Percentiles rank a stretch among this genome's conserved stretches.
phyloP scores from a whole-genome alignment of 768 basidiomycete species.

The Hirschioporus abietinus region DNA sequence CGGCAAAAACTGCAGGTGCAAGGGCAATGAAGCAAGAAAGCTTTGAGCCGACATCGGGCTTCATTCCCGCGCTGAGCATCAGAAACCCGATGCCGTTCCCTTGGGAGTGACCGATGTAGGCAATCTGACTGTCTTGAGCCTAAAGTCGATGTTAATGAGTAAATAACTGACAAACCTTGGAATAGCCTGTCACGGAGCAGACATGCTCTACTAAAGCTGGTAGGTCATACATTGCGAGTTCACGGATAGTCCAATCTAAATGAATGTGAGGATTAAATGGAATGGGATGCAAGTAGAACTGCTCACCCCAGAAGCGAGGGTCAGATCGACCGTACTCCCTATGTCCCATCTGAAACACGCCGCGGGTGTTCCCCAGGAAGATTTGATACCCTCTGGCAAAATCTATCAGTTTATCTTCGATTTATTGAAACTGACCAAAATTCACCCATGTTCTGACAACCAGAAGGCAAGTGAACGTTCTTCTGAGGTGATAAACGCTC shows the following conservation, averaged over 20 bases:
- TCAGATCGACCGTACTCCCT: conserved; percentile 30
- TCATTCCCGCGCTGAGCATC: conserved; percentile 41
- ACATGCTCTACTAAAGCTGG: conserved; percentile 45
- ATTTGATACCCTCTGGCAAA: conserved; percentile 33
- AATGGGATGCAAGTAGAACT: neutral
- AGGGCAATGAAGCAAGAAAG: conserved; percentile 40
- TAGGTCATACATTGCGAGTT: conserved; percentile 43
- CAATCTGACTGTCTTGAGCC: conserved; percentile 26
- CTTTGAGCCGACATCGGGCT: conserved; percentile 37
- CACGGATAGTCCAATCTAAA: conserved; percentile 44
- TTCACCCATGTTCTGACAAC: conserved; percentile 38
- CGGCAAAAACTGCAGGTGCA: conserved; percentile 44
- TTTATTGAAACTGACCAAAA: neutral
- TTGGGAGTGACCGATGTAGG: conserved; percentile 47
- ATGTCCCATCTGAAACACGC: conserved; percentile 45
- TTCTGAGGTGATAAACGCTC: conserved; percentile 43
- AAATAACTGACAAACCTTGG: too few relatives aligned
- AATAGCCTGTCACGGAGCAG: conserved; percentile 35
- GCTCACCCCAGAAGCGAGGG: conserved; percentile 41
- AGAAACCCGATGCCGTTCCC: conserved; percentile 44
- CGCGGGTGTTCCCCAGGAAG: conserved; percentile 35
- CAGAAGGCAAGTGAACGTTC: conserved; percentile 44
- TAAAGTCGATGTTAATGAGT: too few relatives aligned
- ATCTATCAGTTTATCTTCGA: neutral
- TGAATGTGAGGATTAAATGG: too few relatives aligned